Evolutionary conservation across 192 early-diverging fungal genomes (phyloP), one percentile per base, ranked within the genome.

Genomic region (Gaertneriomyces semiglobifer): DNA sequence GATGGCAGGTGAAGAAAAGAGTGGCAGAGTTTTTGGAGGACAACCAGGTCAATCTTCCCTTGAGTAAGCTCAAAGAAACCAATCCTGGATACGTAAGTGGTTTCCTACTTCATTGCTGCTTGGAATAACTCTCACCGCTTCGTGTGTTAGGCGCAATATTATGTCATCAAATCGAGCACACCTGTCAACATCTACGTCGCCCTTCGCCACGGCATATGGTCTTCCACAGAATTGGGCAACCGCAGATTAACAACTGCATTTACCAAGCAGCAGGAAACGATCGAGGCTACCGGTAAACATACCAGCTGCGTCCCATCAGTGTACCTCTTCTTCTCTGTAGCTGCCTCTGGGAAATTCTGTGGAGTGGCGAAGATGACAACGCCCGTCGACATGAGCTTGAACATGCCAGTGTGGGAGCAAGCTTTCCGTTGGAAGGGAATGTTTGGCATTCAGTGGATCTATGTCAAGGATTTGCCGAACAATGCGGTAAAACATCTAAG

Each of bases 381-480:
- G 12, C 39, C 42, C 14, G 77, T 85, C 14, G 80, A 83, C 61
- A 75, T 73, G 55, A 70, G 62, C 16, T 51, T 50, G 5, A 66
- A 53, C 4, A 69, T 58, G n/a, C 58, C 44, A n/a, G 76, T 83
- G 19, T 83, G 79, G 68, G 60, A 55, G 16, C 44, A 52, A n/a
- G 43, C 11, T 18, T 69, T 67, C 58, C 73, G 75, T 66, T 85
- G 77, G 76, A 82, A 82, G 41, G 83, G 83, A 19, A 63, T 74
- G 4, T 85, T 85, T 53, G 62, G 69, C 8, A 76, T 85, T 19
- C 42, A 65, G 53, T 85, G 83, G 83, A 65, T 83, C 38, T 81
- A 77, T 62, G 73, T 83, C 16, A 81, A 81, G 78, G 83, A 85
- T 60, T 65, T 85, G n/a, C 74, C 83, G 16, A 83, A 85, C 58